A percentile compares a stretch with the other conserved stretches of the same genome.
Evolutionary conservation across 2,329 filamentous ascomycete genomes (phyloP).

Genomic region (Emmonsiellopsis sp.): DNA sequence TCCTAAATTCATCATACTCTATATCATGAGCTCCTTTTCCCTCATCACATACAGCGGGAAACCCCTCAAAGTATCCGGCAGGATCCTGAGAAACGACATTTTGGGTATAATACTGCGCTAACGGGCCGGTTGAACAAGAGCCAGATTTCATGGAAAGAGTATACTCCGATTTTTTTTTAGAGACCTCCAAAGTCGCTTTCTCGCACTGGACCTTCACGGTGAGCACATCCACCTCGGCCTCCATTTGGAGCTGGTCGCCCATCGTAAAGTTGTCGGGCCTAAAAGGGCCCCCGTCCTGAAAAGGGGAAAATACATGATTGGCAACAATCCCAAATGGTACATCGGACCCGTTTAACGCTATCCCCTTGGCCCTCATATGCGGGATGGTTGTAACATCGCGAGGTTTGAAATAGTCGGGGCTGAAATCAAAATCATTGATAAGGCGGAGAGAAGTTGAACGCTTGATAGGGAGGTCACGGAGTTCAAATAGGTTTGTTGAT

Average conservation of each 20-base stretch:
- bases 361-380: conserved; percentile 3
- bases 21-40: too few relatives aligned
- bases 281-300: conserved; percentile 2
- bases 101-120: background rate
- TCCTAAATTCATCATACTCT: too few relatives aligned
- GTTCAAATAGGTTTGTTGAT: too few relatives aligned
- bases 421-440: too few relatives aligned
- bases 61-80: too few relatives aligned
- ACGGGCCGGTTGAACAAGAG: conserved; percentile 5
- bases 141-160: conserved; percentile 4
- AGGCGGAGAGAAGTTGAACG: too few relatives aligned
- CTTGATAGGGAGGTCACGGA: too few relatives aligned
- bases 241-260: conserved; percentile 2
- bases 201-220: conserved; percentile 5
- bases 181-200: conserved; percentile 2
- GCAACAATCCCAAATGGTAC: conserved; percentile 4
- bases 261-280: conserved; percentile 1
- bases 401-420: conserved; percentile 3
- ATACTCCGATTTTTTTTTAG: conserved; percentile 2
- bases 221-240: conserved; percentile 4
- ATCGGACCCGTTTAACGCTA: conserved; percentile 1
- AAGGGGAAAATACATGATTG: conserved; percentile 4
- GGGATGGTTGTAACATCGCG: conserved; percentile 3
- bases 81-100: background rate
- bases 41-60: too few relatives aligned